A percentile compares a stretch with the other conserved stretches of the same genome.
Conservation (phyloP, 805 yeast genomes). For the Candida koratica region DNA sequence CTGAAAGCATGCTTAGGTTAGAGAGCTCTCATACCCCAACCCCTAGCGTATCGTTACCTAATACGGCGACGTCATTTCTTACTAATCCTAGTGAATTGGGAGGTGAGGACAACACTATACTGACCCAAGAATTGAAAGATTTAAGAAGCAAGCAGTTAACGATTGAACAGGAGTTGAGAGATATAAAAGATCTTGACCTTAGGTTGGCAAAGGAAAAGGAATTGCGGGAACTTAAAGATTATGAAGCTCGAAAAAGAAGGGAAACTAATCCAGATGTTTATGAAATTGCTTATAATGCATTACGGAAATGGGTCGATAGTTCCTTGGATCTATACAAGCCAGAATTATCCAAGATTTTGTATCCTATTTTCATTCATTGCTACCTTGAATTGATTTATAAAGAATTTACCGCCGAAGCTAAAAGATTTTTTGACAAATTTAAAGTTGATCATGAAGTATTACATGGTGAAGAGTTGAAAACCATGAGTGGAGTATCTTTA, state of each 20-base stretch:
- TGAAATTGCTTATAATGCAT: constrained; percentile 72
- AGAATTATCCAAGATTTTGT: constrained; percentile 76
- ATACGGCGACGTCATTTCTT: constrained; percentile 39
- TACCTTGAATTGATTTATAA: constrained; percentile 75
- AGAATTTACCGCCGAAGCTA: constrained; percentile 57
- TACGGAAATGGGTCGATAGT: constrained; percentile 84
- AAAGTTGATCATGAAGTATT: constrained; percentile 66
- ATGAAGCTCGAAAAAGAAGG: constrained; percentile 42
- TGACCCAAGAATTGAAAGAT: constrained; percentile 31
- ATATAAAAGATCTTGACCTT: constrained; percentile 35
- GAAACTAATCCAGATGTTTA: constrained; percentile 67
- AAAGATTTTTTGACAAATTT: constrained; percentile 71
- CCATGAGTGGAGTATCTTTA: constrained; percentile 68
- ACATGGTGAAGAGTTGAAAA: constrained; percentile 74
- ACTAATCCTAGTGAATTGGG: constrained; percentile 33
- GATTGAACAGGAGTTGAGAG: constrained; percentile 37
- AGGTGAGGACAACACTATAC: constrained; percentile 25
- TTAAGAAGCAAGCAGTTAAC: constrained; percentile 30
- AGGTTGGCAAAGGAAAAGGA: constrained; percentile 38
- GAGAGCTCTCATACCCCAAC: constrained; percentile 68
- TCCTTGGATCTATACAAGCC: constrained; percentile 89
- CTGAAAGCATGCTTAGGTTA: constrained; percentile 89
- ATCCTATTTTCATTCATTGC: constrained; percentile 90
- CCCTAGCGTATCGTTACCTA: constrained; percentile 47
- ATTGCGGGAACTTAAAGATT: constrained; percentile 34